Evolutionary conservation across 495 filamentous ascomycete genomes (phyloP), one percentile per base, ranked within the genome.

Genomic region (Evansstolkia leycettana): DNA sequence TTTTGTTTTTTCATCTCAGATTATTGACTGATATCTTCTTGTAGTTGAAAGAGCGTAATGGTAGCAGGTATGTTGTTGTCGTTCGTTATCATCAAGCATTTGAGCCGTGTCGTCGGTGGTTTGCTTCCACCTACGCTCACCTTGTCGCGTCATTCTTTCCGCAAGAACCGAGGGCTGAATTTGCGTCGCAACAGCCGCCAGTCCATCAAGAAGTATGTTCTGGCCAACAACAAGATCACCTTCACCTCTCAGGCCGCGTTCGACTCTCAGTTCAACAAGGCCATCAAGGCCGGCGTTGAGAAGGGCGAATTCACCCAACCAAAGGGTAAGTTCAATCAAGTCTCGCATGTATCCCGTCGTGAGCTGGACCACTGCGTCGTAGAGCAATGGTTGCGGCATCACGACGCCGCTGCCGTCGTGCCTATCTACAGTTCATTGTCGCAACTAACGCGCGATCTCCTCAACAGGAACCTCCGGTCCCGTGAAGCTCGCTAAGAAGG

Each of bases 121-220:
- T 4, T 23, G 20, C 20, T 9, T 5, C 12, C 20, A 23, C 20
- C 34, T 31, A n/a, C 20, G 28, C 40, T 43, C 37, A 44, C 20
- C 33, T 27, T 37, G 33, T 43, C 39, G 33, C 39, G 33, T 37
- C 28, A 3, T 28, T 10, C 29, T 35, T 33, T 18, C 16, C 17
- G 11, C 12, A 12, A 15, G 20, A 31, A 41, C 38, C 33, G 32
- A 9, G 30, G 47, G 31, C 29, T 30, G n/a, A 17, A 25, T 15
- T 38, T 42, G 18, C 24, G 26, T 31, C 23, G 17, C 31, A 31
- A 50, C 55, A 98, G 90, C 65, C 92, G 90, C 47, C 81, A 88
- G 59, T 82, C 84, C 17, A 77, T 99, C 57, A 95, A 95, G 82
- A 95, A 99, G 63, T 99, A 96, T 68, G 83, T 99, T 51, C 73